Evolutionary conservation across 2,329 filamentous ascomycete species (phyloP), one percentile per base, ranked within the genome.

Genomic region (Thielaviopsis ethacetica): DNA sequence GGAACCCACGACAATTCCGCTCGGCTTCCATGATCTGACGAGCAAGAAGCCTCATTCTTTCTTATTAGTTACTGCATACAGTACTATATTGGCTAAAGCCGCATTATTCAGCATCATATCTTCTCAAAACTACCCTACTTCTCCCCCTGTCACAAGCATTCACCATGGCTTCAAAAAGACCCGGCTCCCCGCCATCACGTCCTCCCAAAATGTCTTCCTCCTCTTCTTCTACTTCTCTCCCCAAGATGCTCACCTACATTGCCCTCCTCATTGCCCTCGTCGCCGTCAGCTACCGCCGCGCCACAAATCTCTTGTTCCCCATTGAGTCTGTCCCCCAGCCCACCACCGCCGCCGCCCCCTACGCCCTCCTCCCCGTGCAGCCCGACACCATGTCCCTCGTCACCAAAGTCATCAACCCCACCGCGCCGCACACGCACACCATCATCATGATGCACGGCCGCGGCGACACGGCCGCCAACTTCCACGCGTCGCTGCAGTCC

Each of bases 361-460:
- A 10, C 7, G 7, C 30, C 44, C 17, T 21, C n/a, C 44, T 49
- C 44, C 44, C 44, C 7, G 5, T 49, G n/a, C n/a, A 49, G 5
- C 44, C 44, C 7, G 17, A 17, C 44, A 21, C 44, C 44, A 49
- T 49, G 44, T 19, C n/a, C 15, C 53, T 22, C n/a, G 21, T 7
- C 6, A 17, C 54, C 30, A 47, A 56, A 41, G 26, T 52, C 44
- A 22, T 59, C 27, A 19, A 30, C 15, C 56, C 59, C 21, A 22
- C 41, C 12, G 38, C 59, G n/a, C 41, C 44, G 27, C 71, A 73
- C 64, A 70, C 70, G 1, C 71, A 75, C 63, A 76, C 73, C 1
- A 65, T 73, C 56, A 65, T 75, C 60, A 73, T 76, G 64, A 68
- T 76, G 9, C 74, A 76, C 65, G 73, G 72, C 24, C 73, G 73